Percentiles rank a stretch among this genome's conserved stretches.
Conservation (phyloP, 306 rosid genomes). For the Purshia tridentata region DNA sequence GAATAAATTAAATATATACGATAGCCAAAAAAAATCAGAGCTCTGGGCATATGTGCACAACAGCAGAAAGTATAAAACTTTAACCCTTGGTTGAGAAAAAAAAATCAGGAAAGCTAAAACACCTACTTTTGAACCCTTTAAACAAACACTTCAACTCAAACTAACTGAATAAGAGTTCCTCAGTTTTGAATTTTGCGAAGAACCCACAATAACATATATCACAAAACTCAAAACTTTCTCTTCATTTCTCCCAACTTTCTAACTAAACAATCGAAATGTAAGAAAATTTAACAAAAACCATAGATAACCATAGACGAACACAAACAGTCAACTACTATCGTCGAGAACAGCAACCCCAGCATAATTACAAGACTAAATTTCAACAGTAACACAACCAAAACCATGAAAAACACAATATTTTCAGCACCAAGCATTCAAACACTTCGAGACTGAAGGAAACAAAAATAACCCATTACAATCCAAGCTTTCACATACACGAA, state of each 20-base stretch:
- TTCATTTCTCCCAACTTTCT: conserved; percentile 8
- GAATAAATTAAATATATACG: conserved; percentile 2
- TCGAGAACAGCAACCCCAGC: conserved; percentile 15
- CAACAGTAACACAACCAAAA: not conserved
- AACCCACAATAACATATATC: conserved; percentile 18
- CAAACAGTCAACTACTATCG: conserved; percentile 14
- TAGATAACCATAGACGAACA: not conserved
- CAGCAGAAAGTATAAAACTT: not conserved
- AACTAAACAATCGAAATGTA: conserved; percentile 24
- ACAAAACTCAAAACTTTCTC: not conserved
- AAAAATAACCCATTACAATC: conserved; percentile 9
- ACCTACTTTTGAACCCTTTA: not conserved
- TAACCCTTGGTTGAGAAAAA: not conserved
- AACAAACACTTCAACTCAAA: not conserved
- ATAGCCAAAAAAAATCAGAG: not conserved
- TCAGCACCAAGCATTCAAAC: conserved; percentile 9
- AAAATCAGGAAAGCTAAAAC: not conserved
- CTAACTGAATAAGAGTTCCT: not conserved
- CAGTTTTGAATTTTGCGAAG: not conserved
- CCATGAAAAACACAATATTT: not conserved
- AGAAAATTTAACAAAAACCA: conserved; percentile 3
- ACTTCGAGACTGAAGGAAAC: not conserved
- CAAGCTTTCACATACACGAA: conserved; percentile 25
- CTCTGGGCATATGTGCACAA: not conserved
- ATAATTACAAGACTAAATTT: not conserved